Evolutionary conservation across 768 basidiomycete genomes (phyloP), one percentile per base, ranked within the genome.

Genomic region (Ramaria rubella): DNA sequence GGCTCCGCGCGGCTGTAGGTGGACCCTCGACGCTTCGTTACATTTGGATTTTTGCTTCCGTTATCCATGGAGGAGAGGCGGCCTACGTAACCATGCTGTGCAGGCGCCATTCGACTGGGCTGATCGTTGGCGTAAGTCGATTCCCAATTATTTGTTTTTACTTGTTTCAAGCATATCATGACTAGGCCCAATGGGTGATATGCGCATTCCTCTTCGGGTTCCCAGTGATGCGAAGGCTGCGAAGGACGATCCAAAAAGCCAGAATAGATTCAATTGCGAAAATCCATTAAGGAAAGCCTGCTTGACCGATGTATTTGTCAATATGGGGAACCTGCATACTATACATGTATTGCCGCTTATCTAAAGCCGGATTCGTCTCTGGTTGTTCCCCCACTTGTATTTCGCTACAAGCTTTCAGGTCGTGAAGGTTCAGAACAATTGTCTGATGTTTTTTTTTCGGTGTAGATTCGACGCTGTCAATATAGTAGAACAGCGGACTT

Each of bases 241-340:
- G 79, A 53, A 75, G 69, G 61, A 77, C 79, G 24, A 78, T 90
- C 9, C 85, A 90, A 59, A 69, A 72, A 30, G 81, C 82, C 15
- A 77, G 87, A 2, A 91, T 91, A 42, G 81, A 87, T 55, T 88
- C 87, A 27, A 85, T 91, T 3, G 83, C 87, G 84, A 91, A 90
- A 67, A 78, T 79, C 9, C 71, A 87, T 29, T 61, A 24, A 42
- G n/a, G n/a, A n/a, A n/a, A n/a, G n/a, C n/a, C n/a, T n/a, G n/a
- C n/a, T n/a, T n/a, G n/a, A n/a, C n/a, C n/a, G n/a, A n/a, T n/a
- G n/a, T n/a, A n/a, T n/a, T n/a, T n/a, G n/a, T n/a, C n/a, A n/a
- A n/a, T n/a, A n/a, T n/a, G n/a, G n/a, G n/a, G n/a, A n/a, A n/a
- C n/a, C n/a, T n/a, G n/a, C n/a, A n/a, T n/a, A n/a, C n/a, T n/a